Evolutionary conservation across 148 eudicot genomes (phyloP), one percentile per base, ranked within the genome.

Genomic region (Chenopodium album): DNA sequence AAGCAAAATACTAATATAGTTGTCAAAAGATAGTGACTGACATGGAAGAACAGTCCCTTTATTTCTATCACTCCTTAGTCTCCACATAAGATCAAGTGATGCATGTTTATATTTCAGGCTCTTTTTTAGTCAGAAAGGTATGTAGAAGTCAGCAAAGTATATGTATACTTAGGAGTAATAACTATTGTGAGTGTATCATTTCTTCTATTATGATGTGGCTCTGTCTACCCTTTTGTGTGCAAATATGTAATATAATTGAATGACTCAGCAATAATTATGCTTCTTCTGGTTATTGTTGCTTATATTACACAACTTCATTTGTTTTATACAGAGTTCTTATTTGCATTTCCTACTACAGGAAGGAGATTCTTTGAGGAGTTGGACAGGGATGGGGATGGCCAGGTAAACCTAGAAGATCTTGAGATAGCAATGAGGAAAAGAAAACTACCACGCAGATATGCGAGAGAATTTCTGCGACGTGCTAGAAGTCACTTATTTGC

Each of bases 331-430:
- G 46, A 20, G 37, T 67, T 41, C 17, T 69, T 32, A 31, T 62
- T 62, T 62, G 66, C 66, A 62, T 9, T 62, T 62, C 66, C 66
- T 3, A 62, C 66, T 85, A 79, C 89, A 96, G 99, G 99, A 76
- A 88, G 89, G 83, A 90, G 95, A 87, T 96, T 96, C 81, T 96
- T 96, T 87, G 94, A 91, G 76, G 99, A 96, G 88, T 86, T 96
- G 83, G 99, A 96, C 81, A 94, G 99, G 85, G 98, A 96, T 78
- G 97, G 97, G 17, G 99, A 96, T 87, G 98, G 99, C 52, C 94
- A 91, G 85, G 97, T 96, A 79, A 90, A 88, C 50, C 84, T 94
- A 78, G 99, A 96, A 85, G 99, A 96, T 89, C 92, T 96, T 77
- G 98, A 96, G 85, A 83, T 94, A 63, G 98, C 95, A 32, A 90